Evolutionary conservation across 2,329 filamentous ascomycete species (phyloP).

Genomic region (Cercospora beticola): DNA sequence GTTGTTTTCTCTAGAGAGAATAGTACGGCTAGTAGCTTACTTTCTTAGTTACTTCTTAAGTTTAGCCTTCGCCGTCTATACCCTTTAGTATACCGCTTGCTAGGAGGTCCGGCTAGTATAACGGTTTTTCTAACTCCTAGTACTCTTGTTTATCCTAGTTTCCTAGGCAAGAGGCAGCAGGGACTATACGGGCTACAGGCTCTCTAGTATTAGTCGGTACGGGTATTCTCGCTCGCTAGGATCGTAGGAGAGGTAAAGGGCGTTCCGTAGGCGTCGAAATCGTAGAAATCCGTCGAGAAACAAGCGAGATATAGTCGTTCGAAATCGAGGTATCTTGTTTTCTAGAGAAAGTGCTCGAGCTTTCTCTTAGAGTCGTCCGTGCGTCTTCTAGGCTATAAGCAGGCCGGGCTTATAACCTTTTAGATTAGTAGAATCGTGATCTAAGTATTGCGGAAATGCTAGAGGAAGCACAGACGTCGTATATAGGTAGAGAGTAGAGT

Average conservation of each 20-base stretch:
- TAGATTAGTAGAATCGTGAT: no score
- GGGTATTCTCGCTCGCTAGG: not conserved
- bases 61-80: not conserved
- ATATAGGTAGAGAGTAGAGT: not conserved
- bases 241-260: not conserved
- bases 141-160: not conserved
- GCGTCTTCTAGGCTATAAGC: not conserved
- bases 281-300: not conserved
- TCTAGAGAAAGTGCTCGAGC: not conserved
- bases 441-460: no score
- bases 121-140: not conserved
- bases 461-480: no score
- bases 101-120: not conserved
- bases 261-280: not conserved
- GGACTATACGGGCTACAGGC: not conserved
- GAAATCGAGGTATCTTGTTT: not conserved
- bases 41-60: not conserved
- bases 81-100: not conserved
- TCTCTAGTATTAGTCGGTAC: not conserved
- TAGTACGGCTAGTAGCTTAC: not conserved
- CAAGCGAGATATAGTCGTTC: not conserved
- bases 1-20: not conserved
- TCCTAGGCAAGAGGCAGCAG: not conserved
- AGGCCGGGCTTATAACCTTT: not conserved
- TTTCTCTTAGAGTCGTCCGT: not conserved